Evolutionary conservation across 2,329 filamentous ascomycete genomes (phyloP).

Genomic region (Fusarium sp.): DNA sequence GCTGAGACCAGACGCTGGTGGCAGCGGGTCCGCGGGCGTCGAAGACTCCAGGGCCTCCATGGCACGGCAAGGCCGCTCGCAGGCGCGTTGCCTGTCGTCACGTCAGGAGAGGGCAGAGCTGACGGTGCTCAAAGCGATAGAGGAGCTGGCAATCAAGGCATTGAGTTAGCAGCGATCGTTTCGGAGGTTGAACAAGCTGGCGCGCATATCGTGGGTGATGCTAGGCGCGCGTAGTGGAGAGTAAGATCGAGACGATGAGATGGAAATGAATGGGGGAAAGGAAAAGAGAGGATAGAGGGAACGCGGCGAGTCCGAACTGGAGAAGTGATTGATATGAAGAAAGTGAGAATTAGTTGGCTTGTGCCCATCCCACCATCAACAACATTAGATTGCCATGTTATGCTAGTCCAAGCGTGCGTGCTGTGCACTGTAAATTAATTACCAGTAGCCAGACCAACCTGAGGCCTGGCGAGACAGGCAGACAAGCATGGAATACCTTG

Average conservation of each 20-base stretch:
- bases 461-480: constrained; percentile 21
- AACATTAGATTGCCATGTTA: constrained; percentile 37
- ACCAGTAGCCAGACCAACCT: constrained; percentile 29
- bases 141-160: constrained; percentile 36
- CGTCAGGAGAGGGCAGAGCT: constrained; percentile 38
- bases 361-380: constrained; percentile 31
- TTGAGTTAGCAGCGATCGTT: constrained; percentile 38
- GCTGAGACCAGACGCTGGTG: constrained; percentile 44
- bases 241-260: neutral
- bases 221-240: constrained; percentile 2
- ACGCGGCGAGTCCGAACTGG: constrained; percentile 22
- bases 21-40: constrained; percentile 37
- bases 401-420: constrained; percentile 19
- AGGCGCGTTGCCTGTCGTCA: constrained; percentile 30
- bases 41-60: constrained; percentile 44
- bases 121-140: constrained; percentile 41
- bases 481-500: constrained; percentile 18
- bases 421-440: constrained; percentile 18
- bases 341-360: constrained; percentile 20
- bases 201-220: constrained; percentile 29
- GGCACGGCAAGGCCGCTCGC: constrained; percentile 36
- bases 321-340: constrained; percentile 12
- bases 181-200: constrained; percentile 5
- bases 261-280: neutral
- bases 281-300: constrained; percentile 4